Percentiles rank a stretch among this genome's conserved stretches.
Evolutionary conservation across 106 monocot species (phyloP).

Genomic region (Apostasia ramifera): DNA sequence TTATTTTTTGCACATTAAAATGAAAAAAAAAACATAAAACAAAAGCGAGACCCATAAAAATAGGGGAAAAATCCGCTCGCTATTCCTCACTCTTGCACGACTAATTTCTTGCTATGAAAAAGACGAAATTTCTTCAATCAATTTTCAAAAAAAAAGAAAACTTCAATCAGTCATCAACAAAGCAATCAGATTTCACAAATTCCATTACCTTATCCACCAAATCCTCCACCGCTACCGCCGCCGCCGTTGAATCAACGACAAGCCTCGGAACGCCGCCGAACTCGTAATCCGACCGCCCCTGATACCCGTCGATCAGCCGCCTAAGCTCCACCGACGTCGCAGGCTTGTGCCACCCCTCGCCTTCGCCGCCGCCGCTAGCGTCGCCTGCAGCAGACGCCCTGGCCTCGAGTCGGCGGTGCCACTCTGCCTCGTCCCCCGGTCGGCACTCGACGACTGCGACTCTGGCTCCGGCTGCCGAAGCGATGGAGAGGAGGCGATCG

Average conservation of each 20-base stretch:
- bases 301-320: conserved; percentile 48
- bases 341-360: conserved; percentile 65
- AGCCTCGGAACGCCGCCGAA: conserved; percentile 30
- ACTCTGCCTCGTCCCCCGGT: conserved; percentile 48
- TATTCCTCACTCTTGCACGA: too few species aligned
- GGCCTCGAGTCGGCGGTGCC: conserved; percentile 62
- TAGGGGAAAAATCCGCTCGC: too few species aligned
- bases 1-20: too few species aligned
- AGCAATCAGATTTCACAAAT: conserved; percentile 17
- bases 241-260: conserved; percentile 53
- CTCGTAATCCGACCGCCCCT: conserved; percentile 54
- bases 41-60: too few species aligned
- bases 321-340: conserved; percentile 50
- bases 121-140: too few species aligned
- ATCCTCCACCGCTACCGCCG: conserved; percentile 6
- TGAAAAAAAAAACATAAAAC: too few species aligned
- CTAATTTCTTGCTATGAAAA: too few species aligned
- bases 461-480: conserved; percentile 5
- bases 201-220: conserved; percentile 30
- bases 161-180: too few species aligned
- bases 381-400: conserved; percentile 17
- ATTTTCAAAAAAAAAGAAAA: too few species aligned
- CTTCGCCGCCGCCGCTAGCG: neutral
- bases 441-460: conserved; percentile 75
- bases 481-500: conserved; percentile 35